Evolutionary conservation across 2,329 filamentous ascomycete genomes (phyloP).

Genomic region (Grosmannia clavigera): DNA sequence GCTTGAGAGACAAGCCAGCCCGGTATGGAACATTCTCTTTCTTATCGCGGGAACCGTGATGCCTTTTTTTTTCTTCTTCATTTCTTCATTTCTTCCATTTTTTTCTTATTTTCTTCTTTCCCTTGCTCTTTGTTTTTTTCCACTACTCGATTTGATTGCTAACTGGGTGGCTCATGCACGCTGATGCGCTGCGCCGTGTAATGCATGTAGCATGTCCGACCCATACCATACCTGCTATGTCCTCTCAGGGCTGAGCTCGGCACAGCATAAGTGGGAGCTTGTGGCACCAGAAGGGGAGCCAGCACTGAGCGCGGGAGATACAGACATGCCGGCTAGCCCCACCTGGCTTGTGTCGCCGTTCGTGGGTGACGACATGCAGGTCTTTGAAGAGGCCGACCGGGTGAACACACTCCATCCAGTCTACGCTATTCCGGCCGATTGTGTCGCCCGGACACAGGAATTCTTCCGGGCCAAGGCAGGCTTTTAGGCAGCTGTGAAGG

Average conservation of each 20-base stretch:
- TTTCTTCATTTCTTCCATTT: background rate
- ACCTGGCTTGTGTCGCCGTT: conserved; percentile 35
- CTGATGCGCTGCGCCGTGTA: background rate
- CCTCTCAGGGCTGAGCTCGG: conserved; percentile 70
- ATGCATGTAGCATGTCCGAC: conserved; percentile 52
- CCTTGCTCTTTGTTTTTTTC: background rate
- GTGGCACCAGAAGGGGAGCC: conserved; percentile 24
- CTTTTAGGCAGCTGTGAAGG: conserved; percentile 26
- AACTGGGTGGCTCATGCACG: background rate
- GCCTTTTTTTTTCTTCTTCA: conserved; percentile 5
- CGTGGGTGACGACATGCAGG: conserved; percentile 40
- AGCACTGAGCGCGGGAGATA: conserved; percentile 11
- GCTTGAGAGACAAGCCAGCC: conserved; percentile 85
- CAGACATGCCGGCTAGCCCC: conserved; percentile 3
- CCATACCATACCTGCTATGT: conserved; percentile 92
- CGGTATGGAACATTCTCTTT: conserved; percentile 42
- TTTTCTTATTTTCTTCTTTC: background rate
- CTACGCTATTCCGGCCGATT: conserved; percentile 66
- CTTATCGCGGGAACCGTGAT: conserved; percentile 13
- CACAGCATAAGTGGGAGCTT: conserved; percentile 56
- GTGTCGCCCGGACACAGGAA: conserved; percentile 49
- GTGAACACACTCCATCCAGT: conserved; percentile 67
- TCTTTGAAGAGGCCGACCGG: conserved; percentile 60
- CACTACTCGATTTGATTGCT: conserved; percentile 1
- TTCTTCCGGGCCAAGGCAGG: conserved; percentile 51